Percentiles rank a stretch among this genome's conserved stretches.
Conservation (phyloP, 345 rosid genomes). For the Firmiana major region DNA sequence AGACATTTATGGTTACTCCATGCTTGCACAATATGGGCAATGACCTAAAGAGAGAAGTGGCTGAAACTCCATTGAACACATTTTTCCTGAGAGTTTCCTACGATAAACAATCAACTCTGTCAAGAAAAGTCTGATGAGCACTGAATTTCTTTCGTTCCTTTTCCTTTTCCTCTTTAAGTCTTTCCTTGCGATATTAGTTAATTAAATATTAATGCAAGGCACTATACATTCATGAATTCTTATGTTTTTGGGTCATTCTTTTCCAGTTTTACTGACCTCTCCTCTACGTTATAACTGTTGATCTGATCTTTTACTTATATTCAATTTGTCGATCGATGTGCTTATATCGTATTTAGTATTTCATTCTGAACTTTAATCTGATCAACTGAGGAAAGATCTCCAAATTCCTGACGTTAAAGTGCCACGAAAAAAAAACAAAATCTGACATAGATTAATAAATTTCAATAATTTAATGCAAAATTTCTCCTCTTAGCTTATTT, state of each 20-base stretch:
- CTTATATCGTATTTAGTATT: background rate
- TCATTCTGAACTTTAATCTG: background rate
- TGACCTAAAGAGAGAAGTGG: slow-evolving; percentile 28
- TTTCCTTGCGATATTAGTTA: background rate
- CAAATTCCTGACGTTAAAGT: background rate
- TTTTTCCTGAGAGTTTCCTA: slow-evolving; percentile 19
- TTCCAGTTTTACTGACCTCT: background rate
- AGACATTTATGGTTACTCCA: slow-evolving; percentile 23
- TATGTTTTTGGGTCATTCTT: background rate
- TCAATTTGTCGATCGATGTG: background rate
- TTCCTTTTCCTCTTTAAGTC: background rate
- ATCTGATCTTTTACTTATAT: background rate
- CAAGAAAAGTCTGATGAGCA: slow-evolving; percentile 16
- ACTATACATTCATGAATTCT: no score
- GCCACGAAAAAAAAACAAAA: background rate
- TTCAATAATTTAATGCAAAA: background rate
- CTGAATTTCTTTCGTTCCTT: background rate
- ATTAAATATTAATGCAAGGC: background rate
- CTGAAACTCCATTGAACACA: slow-evolving; percentile 15
- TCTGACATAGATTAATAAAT: background rate
- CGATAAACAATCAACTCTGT: slow-evolving; percentile 21
- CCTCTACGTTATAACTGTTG: background rate
- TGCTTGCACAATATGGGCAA: slow-evolving; percentile 34
- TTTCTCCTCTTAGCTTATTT: background rate
- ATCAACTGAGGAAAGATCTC: background rate